Evolutionary conservation across 202 grass and related monocot genomes (phyloP).

Genomic region (Hordeum pubiflorum): DNA sequence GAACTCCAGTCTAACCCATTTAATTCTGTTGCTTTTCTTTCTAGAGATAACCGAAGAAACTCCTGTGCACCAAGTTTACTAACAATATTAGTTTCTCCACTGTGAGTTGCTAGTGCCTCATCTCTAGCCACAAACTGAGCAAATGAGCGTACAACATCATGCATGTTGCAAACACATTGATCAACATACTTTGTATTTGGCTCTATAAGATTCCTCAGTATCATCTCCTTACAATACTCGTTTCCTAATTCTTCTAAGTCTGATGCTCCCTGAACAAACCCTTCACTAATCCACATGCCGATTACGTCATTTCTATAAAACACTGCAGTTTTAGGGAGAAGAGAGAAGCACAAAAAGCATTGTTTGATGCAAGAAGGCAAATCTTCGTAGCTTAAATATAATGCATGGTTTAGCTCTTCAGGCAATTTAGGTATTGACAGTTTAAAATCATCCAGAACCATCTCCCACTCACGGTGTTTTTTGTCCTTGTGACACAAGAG

Average conservation of each 20-base stretch:
- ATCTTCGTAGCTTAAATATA: neutral
- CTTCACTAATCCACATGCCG: too few relatives aligned
- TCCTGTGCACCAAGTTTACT: neutral
- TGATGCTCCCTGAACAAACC: fast-evolving
- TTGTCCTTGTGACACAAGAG: neutral
- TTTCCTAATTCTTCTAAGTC: too few relatives aligned
- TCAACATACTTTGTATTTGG: too few relatives aligned
- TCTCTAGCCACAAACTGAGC: neutral
- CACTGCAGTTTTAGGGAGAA: too few relatives aligned
- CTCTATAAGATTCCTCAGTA: too few relatives aligned
- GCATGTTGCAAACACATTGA: neutral
- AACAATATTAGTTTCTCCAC: neutral
- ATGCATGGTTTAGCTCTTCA: neutral
- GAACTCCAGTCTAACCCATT: too few relatives aligned
- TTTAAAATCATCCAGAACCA: neutral
- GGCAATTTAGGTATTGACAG: neutral
- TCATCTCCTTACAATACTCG: too few relatives aligned
- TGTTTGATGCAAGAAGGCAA: neutral
- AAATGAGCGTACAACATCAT: constrained; percentile 43
- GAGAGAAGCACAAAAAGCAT: too few relatives aligned
- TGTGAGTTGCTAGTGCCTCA: neutral
- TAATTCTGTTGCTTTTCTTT: too few relatives aligned
- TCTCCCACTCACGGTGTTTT: neutral
- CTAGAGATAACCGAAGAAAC: too few relatives aligned
- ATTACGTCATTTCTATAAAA: fast-evolving